Evolutionary conservation across 2,329 filamentous ascomycete species (phyloP), one percentile per base, ranked within the genome.

Genomic region (Meredithiella fracta): DNA sequence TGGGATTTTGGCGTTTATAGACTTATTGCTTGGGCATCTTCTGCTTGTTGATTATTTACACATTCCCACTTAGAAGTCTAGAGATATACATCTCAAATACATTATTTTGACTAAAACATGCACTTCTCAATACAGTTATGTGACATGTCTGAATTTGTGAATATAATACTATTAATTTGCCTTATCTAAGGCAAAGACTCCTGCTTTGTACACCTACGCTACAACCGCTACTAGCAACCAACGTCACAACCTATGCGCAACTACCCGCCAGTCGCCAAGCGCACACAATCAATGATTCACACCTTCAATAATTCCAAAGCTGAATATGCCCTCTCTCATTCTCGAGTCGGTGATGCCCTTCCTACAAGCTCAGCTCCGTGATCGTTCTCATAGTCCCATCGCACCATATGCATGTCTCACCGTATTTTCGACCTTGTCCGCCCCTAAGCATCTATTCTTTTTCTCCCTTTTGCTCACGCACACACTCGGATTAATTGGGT

Each of bases 1-100:
- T 49, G 20, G 44, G 44, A n/a, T 42, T 42, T 42, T 49, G 44
- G 44, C 44, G 44, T 49, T 49, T 49, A n/a, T 49, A 49, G n/a
- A 49, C 17, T 42, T 42, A n/a, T 42, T 49, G 25, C 20, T 49
- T 49, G n/a, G 44, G 44, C 44, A 20, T 49, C 22, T 42, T 25
- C n/a, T 11, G 11, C 22, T 49, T 25, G 17, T 23, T 49, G n/a
- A 49, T 20, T 42, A 42, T 42, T 42, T 42, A 15, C 38, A 42
- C 38, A 15, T 42, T 42, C 17, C 17, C 38, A n/a, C 38, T 20
- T 42, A 42, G 38, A 25, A 49, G 25, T 49, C n/a, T 25, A 49
- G 44, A 4, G 9, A 49, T 49, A 49, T 49, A 49, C 22, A n/a
- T n/a, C n/a, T n/a, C n/a, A 20, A 49, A 49, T 22, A 23, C 11